Percentiles rank a stretch among this genome's conserved stretches.
phyloP scores from a whole-genome alignment of 129 eudicot species.

The Chrysanthemum seticuspe region DNA sequence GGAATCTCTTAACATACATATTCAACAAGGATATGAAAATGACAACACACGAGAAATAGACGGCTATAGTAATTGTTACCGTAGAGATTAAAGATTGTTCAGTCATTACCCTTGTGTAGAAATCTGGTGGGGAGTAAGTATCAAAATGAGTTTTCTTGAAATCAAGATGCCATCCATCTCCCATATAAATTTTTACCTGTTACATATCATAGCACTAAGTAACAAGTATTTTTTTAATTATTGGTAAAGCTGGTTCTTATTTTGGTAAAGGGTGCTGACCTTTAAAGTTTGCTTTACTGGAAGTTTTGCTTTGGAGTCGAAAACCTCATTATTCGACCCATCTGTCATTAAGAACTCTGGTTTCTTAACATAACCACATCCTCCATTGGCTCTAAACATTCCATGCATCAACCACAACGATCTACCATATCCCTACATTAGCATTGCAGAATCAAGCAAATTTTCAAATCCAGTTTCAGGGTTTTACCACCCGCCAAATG shows the following conservation, averaged over 20 bases:
- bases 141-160: constrained; percentile 89
- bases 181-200: constrained; percentile 87
- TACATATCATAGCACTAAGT: background rate
- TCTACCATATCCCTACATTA: constrained; percentile 80
- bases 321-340: constrained; percentile 47
- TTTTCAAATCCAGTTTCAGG: background rate
- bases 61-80: too few relatives aligned
- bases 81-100: too few relatives aligned
- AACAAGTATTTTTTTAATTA: too few relatives aligned
- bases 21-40: background rate
- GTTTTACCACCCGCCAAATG: background rate
- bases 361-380: constrained; percentile 88
- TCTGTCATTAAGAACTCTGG: constrained; percentile 63
- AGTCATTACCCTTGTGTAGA: constrained; percentile 69
- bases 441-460: background rate
- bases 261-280: constrained; percentile 32
- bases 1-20: background rate
- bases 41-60: too few relatives aligned
- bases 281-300: constrained; percentile 59
- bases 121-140: constrained; percentile 85
- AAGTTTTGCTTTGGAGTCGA: constrained; percentile 56
- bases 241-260: background rate
- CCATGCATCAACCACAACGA: constrained; percentile 95
- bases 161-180: constrained; percentile 96
- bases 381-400: constrained; percentile 83